Conservation (phyloP, 2,329 filamentous ascomycete species). For the Chrysoporthe deuterocubensis region DNA sequence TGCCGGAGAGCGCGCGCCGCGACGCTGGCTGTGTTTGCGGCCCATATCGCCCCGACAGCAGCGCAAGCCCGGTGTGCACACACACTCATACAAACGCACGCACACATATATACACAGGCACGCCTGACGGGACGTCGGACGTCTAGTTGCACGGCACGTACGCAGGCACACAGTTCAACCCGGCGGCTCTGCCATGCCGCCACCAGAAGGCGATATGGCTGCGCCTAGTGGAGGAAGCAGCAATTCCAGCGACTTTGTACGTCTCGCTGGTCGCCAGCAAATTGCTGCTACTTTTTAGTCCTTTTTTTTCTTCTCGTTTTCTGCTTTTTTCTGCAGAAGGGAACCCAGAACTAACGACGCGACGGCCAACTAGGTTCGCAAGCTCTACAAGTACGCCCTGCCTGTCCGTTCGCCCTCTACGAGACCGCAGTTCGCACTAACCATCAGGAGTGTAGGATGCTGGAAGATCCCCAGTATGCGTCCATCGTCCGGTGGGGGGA, state of each 20-base stretch:
- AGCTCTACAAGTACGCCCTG: conserved; percentile 86
- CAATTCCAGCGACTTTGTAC: conserved; percentile 95
- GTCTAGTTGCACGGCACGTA: background rate
- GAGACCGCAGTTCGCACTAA: conserved; percentile 33
- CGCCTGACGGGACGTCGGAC: background rate
- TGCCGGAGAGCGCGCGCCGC: background rate
- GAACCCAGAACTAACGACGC: conserved; percentile 2
- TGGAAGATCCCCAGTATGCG: conserved; percentile 92
- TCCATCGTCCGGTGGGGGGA: conserved; percentile 95
- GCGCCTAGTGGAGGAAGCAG: conserved; percentile 55
- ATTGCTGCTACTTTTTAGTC: background rate
- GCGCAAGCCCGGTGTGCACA: background rate
- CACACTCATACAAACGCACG: too few relatives aligned
- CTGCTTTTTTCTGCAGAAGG: background rate
- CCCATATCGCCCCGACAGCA: background rate
- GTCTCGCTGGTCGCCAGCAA: conserved; percentile 46
- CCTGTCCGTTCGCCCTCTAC: conserved; percentile 14
- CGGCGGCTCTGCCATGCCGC: conserved; percentile 38
- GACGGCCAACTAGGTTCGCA: conserved; percentile 73
- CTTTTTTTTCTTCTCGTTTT: background rate
- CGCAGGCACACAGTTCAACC: background rate
- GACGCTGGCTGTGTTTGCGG: background rate
- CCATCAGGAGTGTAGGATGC: conserved; percentile 67
- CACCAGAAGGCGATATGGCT: conserved; percentile 44
- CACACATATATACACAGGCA: background rate